Conservation (phyloP, 306 rosid genomes). For the Dalbergia oliveri region DNA sequence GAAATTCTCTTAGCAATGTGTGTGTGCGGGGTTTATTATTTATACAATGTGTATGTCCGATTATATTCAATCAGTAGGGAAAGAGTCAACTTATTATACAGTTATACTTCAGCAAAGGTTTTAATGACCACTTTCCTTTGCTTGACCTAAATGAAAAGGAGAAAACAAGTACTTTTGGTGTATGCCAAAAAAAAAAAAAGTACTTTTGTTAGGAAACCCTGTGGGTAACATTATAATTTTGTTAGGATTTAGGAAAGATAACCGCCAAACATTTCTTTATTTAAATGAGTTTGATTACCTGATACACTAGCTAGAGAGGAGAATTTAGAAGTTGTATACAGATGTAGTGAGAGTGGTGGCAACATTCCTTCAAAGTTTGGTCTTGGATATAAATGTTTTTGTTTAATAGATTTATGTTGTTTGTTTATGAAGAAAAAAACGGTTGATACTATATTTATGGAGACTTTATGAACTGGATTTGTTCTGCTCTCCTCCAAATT, state of each 20-base stretch:
- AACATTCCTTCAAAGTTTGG: background rate
- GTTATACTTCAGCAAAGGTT: background rate
- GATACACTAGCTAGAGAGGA: background rate
- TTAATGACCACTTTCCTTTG: background rate
- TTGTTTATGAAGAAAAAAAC: slow-evolving; percentile 5
- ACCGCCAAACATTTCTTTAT: background rate
- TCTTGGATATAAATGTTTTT: background rate
- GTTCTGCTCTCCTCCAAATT: background rate
- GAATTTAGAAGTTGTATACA: background rate
- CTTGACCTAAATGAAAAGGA: background rate
- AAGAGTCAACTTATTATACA: background rate
- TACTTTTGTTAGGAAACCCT: too few species aligned
- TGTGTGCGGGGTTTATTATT: background rate
- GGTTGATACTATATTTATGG: slow-evolving; percentile 3
- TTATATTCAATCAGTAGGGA: background rate
- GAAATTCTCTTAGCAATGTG: background rate
- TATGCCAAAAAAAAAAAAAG: too few species aligned
- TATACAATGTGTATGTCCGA: background rate
- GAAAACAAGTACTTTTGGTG: background rate
- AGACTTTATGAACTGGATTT: slow-evolving; percentile 17
- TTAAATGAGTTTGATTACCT: background rate
- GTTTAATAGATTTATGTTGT: background rate
- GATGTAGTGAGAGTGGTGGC: background rate
- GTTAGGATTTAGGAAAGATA: too few species aligned
- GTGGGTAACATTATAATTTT: too few species aligned